Conservation (phyloP, 257 asterid species). For the Gentiana straminea region DNA sequence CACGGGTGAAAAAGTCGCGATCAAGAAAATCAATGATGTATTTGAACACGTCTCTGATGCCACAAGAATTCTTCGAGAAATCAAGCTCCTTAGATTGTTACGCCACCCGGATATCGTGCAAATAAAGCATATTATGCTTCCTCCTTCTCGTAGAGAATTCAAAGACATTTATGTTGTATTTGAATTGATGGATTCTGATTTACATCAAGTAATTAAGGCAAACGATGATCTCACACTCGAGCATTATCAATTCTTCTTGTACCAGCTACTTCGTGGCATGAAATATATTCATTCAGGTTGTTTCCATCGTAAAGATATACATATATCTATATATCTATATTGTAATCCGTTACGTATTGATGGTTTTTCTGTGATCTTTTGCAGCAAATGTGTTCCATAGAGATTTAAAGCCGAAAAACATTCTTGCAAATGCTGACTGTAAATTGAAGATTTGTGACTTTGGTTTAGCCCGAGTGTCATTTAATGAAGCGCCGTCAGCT, state of each 20-base stretch:
- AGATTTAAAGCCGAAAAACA: constrained; percentile 84
- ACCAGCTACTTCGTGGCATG: constrained; percentile 90
- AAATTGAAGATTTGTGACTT: constrained; percentile 95
- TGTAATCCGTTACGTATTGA: background rate
- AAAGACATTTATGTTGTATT: constrained; percentile 78
- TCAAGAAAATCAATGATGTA: constrained; percentile 86
- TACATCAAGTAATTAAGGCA: constrained; percentile 91
- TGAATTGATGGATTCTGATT: constrained; percentile 92
- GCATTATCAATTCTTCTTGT: constrained; percentile 77
- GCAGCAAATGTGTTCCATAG: constrained; percentile 88
- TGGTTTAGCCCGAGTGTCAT: constrained; percentile 90
- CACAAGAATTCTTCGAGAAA: constrained; percentile 81
- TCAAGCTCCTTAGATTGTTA: constrained; percentile 81
- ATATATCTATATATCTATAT: background rate
- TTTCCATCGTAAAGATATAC: constrained; percentile 4
- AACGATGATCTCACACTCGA: constrained; percentile 83
- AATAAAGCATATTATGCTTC: constrained; percentile 87
- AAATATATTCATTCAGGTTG: constrained; percentile 74
- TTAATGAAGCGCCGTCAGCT: constrained; percentile 91
- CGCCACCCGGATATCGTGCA: constrained; percentile 93
- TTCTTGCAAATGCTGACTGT: constrained; percentile 91
- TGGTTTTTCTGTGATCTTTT: background rate
- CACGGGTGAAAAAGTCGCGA: constrained; percentile 79
- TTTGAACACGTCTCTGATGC: constrained; percentile 95
- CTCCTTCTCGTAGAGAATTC: constrained; percentile 89